Evolutionary conservation across 1,139 yeast species (phyloP).

Genomic region (Nakaseomyces glabratus): DNA sequence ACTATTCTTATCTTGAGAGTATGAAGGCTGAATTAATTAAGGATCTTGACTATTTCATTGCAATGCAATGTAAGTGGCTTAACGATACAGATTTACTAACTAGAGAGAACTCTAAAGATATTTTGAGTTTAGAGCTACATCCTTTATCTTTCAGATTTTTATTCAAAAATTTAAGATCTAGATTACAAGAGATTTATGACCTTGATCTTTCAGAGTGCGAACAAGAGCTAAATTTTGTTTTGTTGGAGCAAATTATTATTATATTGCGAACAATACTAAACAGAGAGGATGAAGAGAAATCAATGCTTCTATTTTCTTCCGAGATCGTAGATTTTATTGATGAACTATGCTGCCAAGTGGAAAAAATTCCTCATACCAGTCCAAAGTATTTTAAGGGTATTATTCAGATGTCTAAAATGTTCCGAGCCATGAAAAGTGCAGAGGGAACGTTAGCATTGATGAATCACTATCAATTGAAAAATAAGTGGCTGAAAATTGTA

Average conservation of each 20-base stretch:
- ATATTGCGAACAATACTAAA: constrained; percentile 36
- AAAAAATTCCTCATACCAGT: constrained; percentile 31
- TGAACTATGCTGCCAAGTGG: constrained; percentile 32
- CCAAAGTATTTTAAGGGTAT: constrained; percentile 42
- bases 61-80: constrained; percentile 36
- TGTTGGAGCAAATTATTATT: constrained; percentile 36
- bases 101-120: constrained; percentile 42
- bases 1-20: constrained; percentile 22
- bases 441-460: constrained; percentile 36
- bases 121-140: constrained; percentile 38
- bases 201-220: constrained; percentile 24
- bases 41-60: constrained; percentile 44
- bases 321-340: constrained; percentile 35
- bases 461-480: constrained; percentile 54
- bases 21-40: constrained; percentile 34
- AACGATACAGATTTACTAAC: constrained; percentile 45
- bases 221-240: constrained; percentile 25
- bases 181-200: constrained; percentile 18
- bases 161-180: constrained; percentile 26
- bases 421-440: constrained; percentile 43
- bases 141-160: constrained; percentile 37
- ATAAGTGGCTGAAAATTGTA: constrained; percentile 48
- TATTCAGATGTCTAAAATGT: constrained; percentile 50
- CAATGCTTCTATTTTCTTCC: constrained; percentile 34
- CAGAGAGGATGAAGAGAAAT: constrained; percentile 32